Evolutionary conservation across 2,329 filamentous ascomycete species (phyloP).

Genomic region (Penicillium sp.): DNA sequence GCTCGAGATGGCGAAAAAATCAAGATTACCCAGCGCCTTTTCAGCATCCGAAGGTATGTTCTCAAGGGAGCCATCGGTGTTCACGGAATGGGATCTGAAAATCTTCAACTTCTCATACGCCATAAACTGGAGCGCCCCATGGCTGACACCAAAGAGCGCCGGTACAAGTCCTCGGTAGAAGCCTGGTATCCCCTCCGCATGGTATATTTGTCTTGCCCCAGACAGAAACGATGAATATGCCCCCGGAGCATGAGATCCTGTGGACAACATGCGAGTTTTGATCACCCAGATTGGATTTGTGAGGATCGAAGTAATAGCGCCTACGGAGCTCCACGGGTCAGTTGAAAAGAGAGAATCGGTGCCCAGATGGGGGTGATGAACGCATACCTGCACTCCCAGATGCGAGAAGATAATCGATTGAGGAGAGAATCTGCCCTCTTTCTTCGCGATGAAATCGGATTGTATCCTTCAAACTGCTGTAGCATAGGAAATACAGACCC

Average conservation of each 20-base stretch:
- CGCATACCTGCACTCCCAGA: conserved; percentile 58
- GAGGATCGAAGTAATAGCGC: conserved; percentile 70
- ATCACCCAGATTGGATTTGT: conserved; percentile 98
- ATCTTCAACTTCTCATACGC: conserved; percentile 77
- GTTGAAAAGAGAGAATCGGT: not conserved
- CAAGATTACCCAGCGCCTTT: conserved; percentile 60
- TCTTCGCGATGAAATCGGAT: conserved; percentile 43
- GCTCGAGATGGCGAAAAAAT: conserved; percentile 76
- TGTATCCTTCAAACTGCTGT: conserved; percentile 57
- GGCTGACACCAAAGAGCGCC: conserved; percentile 78
- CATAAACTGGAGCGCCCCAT: conserved; percentile 93
- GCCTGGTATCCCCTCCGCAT: conserved; percentile 68
- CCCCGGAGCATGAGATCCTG: conserved; percentile 66
- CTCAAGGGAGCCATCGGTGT: conserved; percentile 26
- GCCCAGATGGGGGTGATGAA: not conserved
- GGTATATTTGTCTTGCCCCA: conserved; percentile 64
- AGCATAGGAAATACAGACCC: conserved; percentile 86
- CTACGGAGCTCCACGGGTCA: conserved; percentile 35
- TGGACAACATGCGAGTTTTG: conserved; percentile 94
- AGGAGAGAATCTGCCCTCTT: conserved; percentile 45
- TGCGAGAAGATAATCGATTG: conserved; percentile 74
- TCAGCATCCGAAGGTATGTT: conserved; percentile 20
- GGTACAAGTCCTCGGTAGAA: conserved; percentile 87
- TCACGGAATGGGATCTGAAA: conserved; percentile 50
- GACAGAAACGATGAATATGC: conserved; percentile 76